Conservation (phyloP, 2,329 filamentous ascomycete genomes). For the Monosporascus sp. region DNA sequence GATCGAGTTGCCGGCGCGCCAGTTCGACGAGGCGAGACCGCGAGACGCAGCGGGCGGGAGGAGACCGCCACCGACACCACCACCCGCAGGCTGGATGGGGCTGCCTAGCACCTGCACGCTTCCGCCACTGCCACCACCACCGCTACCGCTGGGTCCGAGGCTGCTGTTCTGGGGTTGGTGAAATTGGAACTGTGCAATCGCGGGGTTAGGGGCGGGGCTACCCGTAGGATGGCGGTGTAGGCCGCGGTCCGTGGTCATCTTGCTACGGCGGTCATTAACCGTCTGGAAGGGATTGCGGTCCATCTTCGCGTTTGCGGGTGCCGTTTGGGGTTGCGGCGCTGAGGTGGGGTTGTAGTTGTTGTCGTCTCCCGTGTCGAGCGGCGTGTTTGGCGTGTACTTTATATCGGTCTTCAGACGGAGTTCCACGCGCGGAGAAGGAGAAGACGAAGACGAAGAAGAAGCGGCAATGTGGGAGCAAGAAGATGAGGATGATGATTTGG, state of each 20-base stretch:
- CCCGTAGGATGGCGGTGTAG: not conserved
- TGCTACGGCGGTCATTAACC: conserved; percentile 22
- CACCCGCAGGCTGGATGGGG: no score
- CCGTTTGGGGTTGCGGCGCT: not conserved
- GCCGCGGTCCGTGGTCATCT: conserved; percentile 17
- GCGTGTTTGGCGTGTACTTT: conserved; percentile 14
- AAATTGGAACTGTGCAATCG: not conserved
- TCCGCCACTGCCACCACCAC: not conserved
- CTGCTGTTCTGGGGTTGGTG: not conserved
- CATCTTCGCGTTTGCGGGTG: not conserved
- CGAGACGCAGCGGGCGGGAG: not conserved
- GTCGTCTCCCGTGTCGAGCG: conserved; percentile 4
- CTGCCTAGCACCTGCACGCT: no score
- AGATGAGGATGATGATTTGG: not conserved
- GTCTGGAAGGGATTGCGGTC: conserved; percentile 23
- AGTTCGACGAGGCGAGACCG: not conserved
- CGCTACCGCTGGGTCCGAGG: not conserved
- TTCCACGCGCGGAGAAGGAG: conserved; percentile 17
- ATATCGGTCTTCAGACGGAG: conserved; percentile 14
- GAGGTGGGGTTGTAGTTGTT: no score
- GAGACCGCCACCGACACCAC: not conserved
- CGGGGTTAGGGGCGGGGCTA: not conserved
- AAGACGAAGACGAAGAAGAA: conserved; percentile 4
- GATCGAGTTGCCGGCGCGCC: not conserved
- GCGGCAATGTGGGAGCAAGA: not conserved